Percentiles rank a stretch among this genome's conserved stretches.
Evolutionary conservation across 257 asterid genomes (phyloP).

Genomic region (Parsonsia alboflavescens): DNA sequence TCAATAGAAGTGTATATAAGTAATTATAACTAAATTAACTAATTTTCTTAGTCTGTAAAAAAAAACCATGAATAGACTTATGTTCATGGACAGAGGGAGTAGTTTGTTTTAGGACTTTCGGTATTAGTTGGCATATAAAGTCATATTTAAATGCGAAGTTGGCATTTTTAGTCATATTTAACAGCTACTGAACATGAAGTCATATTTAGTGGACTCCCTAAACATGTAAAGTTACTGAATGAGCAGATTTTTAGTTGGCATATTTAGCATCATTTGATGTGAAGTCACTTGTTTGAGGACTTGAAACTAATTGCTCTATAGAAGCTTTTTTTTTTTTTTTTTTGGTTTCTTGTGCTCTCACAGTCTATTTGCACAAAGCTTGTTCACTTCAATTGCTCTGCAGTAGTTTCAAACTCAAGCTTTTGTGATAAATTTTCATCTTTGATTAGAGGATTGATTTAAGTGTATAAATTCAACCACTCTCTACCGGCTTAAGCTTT

Average conservation of each 20-base stretch:
- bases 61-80: too few species aligned
- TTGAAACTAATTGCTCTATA: background rate
- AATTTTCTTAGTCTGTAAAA: too few species aligned
- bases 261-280: background rate
- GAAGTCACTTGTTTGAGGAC: background rate
- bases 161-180: too few species aligned
- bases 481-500: too few species aligned
- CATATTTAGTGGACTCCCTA: too few species aligned
- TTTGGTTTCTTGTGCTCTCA: background rate
- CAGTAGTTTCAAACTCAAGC: background rate
- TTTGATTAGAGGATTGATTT: background rate
- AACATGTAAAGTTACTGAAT: background rate
- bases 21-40: too few species aligned
- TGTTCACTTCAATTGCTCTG: background rate
- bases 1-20: too few species aligned
- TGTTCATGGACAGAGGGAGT: background rate
- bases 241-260: background rate
- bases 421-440: background rate
- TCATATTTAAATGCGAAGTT: too few species aligned
- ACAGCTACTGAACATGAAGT: too few species aligned
- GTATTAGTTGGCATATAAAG: too few species aligned
- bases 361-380: background rate
- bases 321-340: background rate
- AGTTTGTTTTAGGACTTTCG: background rate
- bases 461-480: too few species aligned